phyloP scores from a whole-genome alignment of 2,329 filamentous ascomycete genomes.

The Massarina eburnea region DNA sequence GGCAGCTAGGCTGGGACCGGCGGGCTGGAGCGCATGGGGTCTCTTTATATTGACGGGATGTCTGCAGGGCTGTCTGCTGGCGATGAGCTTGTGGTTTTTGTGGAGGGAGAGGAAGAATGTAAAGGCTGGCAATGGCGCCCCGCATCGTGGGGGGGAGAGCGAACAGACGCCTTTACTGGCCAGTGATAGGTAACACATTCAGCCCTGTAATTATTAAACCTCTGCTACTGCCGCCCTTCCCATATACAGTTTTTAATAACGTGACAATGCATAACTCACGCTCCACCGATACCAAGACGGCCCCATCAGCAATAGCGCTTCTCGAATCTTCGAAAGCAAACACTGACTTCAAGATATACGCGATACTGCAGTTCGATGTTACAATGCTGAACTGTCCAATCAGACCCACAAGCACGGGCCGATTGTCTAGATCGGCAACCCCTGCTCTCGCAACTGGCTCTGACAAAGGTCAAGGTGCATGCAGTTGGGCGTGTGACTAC shows the following conservation, averaged over 20 bases:
- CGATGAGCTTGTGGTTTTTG: constrained; percentile 79
- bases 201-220: background rate
- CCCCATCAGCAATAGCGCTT: too few relatives aligned
- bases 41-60: constrained; percentile 84
- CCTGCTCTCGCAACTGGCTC: background rate
- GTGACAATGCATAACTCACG: background rate
- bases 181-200: constrained; percentile 2
- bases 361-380: background rate
- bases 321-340: too few relatives aligned
- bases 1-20: constrained; percentile 73
- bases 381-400: background rate
- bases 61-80: constrained; percentile 79
- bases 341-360: background rate
- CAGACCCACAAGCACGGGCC: background rate
- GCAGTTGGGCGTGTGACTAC: background rate
- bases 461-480: background rate
- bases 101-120: constrained; percentile 46
- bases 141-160: background rate
- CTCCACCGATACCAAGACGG: background rate
- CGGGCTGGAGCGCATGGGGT: constrained; percentile 94
- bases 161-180: constrained; percentile 20
- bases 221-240: background rate
- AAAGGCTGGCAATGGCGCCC: constrained; percentile 17
- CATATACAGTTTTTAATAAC: background rate
- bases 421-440: background rate